phyloP scores from a whole-genome alignment of 148 eudicot species.

The Silene conica region DNA sequence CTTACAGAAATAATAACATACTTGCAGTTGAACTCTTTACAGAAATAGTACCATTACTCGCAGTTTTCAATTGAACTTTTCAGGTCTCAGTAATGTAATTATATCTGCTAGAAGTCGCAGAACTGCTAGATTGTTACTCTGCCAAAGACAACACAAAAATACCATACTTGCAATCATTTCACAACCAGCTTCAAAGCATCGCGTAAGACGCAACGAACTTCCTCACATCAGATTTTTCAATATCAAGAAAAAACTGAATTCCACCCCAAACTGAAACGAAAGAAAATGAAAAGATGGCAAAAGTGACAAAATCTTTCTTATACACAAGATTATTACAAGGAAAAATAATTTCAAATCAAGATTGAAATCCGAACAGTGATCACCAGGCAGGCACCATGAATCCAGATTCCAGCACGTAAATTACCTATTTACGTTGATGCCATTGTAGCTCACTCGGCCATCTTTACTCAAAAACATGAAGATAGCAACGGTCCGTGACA shows the following conservation, averaged over 20 bases:
- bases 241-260: not conserved
- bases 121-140: too few species aligned
- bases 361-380: not conserved
- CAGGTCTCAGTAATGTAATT: too few species aligned
- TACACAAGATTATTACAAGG: not conserved
- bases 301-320: not conserved
- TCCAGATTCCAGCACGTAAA: not conserved
- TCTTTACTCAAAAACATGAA: conserved; percentile 42
- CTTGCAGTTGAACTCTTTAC: too few species aligned
- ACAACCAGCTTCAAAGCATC: conserved; percentile 1
- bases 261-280: not conserved
- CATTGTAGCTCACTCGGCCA: not conserved
- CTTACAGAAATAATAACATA: too few species aligned
- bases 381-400: not conserved
- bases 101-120: too few species aligned
- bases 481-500: conserved; percentile 78
- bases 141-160: not conserved
- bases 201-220: not conserved
- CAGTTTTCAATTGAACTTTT: too few species aligned
- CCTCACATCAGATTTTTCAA: not conserved
- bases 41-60: too few species aligned
- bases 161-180: not conserved
- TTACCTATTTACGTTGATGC: not conserved
- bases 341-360: not conserved
- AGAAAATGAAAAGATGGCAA: not conserved